A percentile compares a stretch with the other conserved stretches of the same genome.
Evolutionary conservation across 2,329 filamentous ascomycete species (phyloP).

Genomic region (Atkinsonella hypoxylon): DNA sequence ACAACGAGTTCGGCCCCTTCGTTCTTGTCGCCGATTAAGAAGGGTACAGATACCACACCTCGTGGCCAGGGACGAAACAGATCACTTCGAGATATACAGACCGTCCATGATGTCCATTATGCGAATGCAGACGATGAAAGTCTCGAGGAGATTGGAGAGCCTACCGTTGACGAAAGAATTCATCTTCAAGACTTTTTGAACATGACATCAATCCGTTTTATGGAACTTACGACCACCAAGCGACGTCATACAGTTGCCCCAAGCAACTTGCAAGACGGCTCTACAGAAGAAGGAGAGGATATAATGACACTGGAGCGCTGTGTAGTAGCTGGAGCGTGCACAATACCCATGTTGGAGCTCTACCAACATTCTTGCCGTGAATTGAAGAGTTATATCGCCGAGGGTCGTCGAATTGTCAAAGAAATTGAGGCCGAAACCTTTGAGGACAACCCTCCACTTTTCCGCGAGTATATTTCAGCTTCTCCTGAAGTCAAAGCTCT

Average conservation of each 20-base stretch:
- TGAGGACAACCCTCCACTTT: conserved; percentile 81
- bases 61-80: conserved; percentile 43
- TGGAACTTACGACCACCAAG: conserved; percentile 96
- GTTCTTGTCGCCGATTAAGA: conserved; percentile 36
- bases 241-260: conserved; percentile 71
- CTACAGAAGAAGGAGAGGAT: conserved; percentile 30
- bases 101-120: conserved; percentile 31
- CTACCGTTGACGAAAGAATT: conserved; percentile 49
- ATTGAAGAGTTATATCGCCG: conserved; percentile 91
- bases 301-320: conserved; percentile 58
- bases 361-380: conserved; percentile 95
- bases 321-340: conserved; percentile 82
- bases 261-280: conserved; percentile 29
- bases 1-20: conserved; percentile 29
- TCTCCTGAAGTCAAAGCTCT: conserved; percentile 69
- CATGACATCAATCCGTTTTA: conserved; percentile 93
- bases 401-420: conserved; percentile 78
- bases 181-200: conserved; percentile 87
- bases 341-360: conserved; percentile 81
- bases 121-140: conserved; percentile 29
- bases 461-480: conserved; percentile 82
- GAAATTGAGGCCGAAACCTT: conserved; percentile 84
- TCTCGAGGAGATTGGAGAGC: conserved; percentile 30
- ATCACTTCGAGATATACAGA: conserved; percentile 36
- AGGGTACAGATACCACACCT: conserved; percentile 39